Base-by-base conservation (phyloP, 495 filamentous ascomycete genomes). In the Cercophora newfieldiana region DNA sequence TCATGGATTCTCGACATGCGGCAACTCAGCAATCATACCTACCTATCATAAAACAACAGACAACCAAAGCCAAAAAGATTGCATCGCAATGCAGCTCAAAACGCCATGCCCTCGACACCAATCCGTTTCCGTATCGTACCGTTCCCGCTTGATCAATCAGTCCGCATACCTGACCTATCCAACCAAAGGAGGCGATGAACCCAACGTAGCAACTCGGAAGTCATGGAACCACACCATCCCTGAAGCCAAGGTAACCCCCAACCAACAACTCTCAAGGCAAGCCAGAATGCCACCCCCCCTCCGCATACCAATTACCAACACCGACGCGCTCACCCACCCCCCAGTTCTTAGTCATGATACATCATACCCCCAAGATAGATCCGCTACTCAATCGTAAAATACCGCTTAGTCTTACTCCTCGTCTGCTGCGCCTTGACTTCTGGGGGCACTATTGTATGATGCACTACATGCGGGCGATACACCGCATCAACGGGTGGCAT, bases 401-500 rank as follows among this genome's bases (percentile, higher is more conserved):
- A 96, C 51, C 92, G 83, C 72, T 94, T 96, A 61, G 87, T 88
- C 69, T 89, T 88, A 65, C 86, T 89, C 71, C 87, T 83, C 3
- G 85, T 83, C 65, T 87, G 87, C 55, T 88, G 82, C 16, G 89
- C 89, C 70, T 92, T 93, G 69, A 89, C 84, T 70, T 94, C 91
- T 48, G 84, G 81, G 3, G 90, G 90, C 59, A 92, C 81, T 50
- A 89, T 89, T 33, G 89, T 93, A 72, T 97, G 93, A 77, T 97
- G 93, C 2, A 96, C 93, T 7, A 95, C 91, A 75, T 97, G 93
- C 8, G 93, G 93, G n/a, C 93, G 82, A 68, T 97, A 97, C 47
- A 97, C 89, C 7, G 93, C 92, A 75, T 97, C 93, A 12, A 96
- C 93, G 3, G 93, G 93, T 2, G 90, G 90, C 82, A 93, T 92